Conservation (phyloP, 192 early-diverging fungal genomes). For the Gonapodya prolifera region DNA sequence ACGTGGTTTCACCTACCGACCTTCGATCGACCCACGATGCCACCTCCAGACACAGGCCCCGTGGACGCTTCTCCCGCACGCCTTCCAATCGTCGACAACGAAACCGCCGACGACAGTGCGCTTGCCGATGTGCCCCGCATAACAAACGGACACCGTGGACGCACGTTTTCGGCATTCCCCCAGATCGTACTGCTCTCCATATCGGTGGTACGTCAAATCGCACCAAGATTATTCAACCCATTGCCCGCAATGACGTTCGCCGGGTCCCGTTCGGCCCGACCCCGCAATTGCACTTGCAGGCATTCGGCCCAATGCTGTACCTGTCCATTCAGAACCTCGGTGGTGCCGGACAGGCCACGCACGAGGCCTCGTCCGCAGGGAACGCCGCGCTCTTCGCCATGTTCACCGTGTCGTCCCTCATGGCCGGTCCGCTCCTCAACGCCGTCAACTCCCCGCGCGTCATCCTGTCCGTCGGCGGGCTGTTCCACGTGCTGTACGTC, state of each 20-base stretch:
- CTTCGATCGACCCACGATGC: neutral
- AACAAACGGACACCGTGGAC: neutral
- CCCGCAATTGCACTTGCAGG: neutral
- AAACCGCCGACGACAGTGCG: neutral
- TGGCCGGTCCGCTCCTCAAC: neutral
- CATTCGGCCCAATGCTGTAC: neutral
- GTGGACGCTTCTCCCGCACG: neutral
- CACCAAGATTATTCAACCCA: neutral
- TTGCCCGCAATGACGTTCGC: neutral
- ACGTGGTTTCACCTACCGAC: neutral
- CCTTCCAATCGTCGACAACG: neutral
- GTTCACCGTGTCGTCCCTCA: neutral
- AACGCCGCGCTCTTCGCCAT: neutral
- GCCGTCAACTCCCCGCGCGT: neutral
- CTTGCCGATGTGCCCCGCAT: neutral
- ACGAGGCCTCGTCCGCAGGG: neutral
- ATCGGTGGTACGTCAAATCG: neutral
- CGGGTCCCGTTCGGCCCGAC: neutral
- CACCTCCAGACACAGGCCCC: neutral
- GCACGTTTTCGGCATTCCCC: neutral
- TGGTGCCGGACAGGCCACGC: neutral
- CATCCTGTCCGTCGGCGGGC: neutral
- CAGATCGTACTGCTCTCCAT: neutral
- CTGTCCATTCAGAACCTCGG: neutral
- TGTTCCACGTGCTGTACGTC: neutral